phyloP scores from a whole-genome alignment of 345 rosid species.

The Salix purpurea region DNA sequence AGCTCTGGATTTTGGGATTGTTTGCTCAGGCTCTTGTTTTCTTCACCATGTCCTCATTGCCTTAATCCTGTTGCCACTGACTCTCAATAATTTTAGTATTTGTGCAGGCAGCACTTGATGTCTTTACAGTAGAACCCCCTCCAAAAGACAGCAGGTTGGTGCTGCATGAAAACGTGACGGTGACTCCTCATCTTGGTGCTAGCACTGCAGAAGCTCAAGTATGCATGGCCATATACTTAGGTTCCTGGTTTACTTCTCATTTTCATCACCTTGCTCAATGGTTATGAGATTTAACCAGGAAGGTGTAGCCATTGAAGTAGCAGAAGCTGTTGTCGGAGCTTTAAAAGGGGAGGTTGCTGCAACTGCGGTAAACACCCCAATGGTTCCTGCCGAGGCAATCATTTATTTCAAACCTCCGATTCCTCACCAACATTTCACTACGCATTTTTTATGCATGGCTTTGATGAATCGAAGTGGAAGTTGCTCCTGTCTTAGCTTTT shows the following conservation, averaged over 20 bases:
- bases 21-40: conserved; percentile 20
- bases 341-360: conserved; percentile 24
- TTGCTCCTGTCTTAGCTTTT: background rate
- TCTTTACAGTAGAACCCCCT: conserved; percentile 25
- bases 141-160: conserved; percentile 21
- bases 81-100: background rate
- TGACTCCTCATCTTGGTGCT: conserved; percentile 31
- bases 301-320: conserved; percentile 18
- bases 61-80: background rate
- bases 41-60: background rate
- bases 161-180: conserved; percentile 26
- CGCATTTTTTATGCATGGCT: background rate
- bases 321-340: conserved; percentile 22
- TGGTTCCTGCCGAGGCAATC: conserved; percentile 24
- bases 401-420: background rate
- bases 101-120: conserved; percentile 27
- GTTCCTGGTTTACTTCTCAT: background rate
- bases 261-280: background rate
- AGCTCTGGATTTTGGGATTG: conserved; percentile 24
- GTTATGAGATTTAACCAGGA: conserved; percentile 8
- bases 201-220: conserved; percentile 26
- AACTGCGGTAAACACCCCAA: conserved; percentile 25
- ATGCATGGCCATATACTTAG: background rate
- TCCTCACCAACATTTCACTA: background rate
- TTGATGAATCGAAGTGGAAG: background rate